Conservation (phyloP, 75 land plant species). For the Pinus tabuliformis region DNA sequence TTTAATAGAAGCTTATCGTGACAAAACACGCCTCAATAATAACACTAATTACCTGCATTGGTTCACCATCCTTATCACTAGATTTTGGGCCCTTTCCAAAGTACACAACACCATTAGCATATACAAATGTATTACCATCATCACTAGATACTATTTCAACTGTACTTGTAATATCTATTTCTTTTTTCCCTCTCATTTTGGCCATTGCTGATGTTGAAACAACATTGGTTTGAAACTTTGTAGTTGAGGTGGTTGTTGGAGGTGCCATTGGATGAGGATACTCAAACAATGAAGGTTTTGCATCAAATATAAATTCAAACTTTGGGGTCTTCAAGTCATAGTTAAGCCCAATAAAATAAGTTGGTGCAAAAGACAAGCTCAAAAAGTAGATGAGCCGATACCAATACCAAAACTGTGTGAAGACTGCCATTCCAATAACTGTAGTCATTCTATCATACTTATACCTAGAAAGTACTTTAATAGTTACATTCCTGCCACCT, state of each 20-base stretch:
- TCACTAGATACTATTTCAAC: constrained; percentile 3
- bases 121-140: neutral
- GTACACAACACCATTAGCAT: neutral
- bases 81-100: constrained; percentile 10
- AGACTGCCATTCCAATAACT: constrained; percentile 58
- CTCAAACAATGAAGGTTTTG: constrained; percentile 47
- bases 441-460: constrained; percentile 54
- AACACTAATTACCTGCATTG: constrained; percentile 27
- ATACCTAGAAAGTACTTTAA: constrained; percentile 40
- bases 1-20: too few species aligned
- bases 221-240: constrained; percentile 46
- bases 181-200: constrained; percentile 40
- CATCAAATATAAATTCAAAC: constrained; percentile 43
- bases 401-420: constrained; percentile 63
- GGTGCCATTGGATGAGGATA: constrained; percentile 47
- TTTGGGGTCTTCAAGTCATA: constrained; percentile 48
- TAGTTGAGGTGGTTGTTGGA: constrained; percentile 29
- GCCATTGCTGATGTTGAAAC: constrained; percentile 47
- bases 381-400: constrained; percentile 47
- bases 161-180: constrained; percentile 24
- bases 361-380: constrained; percentile 50
- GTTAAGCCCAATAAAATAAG: constrained; percentile 56
- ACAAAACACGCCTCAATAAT: too few species aligned
- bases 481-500: constrained; percentile 51
- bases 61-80: constrained; percentile 28